Evolutionary conservation across 2,329 filamentous ascomycete species (phyloP).

Genomic region (Moelleriella libera): DNA sequence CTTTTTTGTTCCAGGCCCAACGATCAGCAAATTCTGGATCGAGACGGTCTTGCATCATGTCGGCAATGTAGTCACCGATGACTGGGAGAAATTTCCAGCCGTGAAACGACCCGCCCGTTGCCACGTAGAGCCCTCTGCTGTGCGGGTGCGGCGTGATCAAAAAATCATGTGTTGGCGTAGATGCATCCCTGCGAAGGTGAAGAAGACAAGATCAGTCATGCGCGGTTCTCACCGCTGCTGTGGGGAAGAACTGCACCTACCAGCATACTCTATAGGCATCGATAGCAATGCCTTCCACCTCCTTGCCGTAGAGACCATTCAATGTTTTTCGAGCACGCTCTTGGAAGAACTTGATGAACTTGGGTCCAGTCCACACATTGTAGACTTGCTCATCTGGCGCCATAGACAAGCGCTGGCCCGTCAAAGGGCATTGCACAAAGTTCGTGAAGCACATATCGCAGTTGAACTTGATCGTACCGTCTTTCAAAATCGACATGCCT

Average conservation of each 20-base stretch:
- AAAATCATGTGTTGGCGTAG: constrained; percentile 48
- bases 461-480: constrained; percentile 45
- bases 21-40: constrained; percentile 21
- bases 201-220: not conserved
- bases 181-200: constrained; percentile 35
- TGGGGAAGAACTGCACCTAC: constrained; percentile 13
- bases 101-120: constrained; percentile 49
- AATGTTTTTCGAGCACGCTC: constrained; percentile 25
- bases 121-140: constrained; percentile 40
- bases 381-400: constrained; percentile 29
- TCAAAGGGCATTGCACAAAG: constrained; percentile 27
- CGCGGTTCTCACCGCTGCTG: not conserved
- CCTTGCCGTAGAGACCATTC: constrained; percentile 25
- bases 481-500: constrained; percentile 27
- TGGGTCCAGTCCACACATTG: constrained; percentile 23
- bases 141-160: constrained; percentile 38
- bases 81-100: constrained; percentile 52
- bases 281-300: constrained; percentile 22
- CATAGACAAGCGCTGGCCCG: constrained; percentile 36
- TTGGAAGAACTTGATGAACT: constrained; percentile 26
- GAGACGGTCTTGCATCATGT: constrained; percentile 29
- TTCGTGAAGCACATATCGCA: constrained; percentile 46
- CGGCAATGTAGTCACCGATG: constrained; percentile 43
- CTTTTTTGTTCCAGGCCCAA: constrained; percentile 32
- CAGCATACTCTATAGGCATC: constrained; percentile 31